Percentiles rank a stretch among this genome's conserved stretches.
Conservation (phyloP, 2,329 filamentous ascomycete species). For the Diaporthe destruens region DNA sequence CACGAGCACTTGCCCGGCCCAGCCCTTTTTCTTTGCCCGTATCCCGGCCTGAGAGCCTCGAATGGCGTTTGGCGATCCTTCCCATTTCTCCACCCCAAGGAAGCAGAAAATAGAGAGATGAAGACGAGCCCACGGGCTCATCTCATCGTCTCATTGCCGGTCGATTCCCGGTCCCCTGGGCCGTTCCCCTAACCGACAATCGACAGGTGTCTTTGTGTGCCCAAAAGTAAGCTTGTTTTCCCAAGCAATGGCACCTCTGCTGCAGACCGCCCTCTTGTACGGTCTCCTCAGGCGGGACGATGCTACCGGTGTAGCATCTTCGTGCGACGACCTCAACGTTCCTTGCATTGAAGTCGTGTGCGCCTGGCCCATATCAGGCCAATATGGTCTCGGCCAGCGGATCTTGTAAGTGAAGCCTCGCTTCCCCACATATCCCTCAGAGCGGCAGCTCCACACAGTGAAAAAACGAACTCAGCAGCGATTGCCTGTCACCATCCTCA, state of each 20-base stretch:
- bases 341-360: slow-evolving; percentile 61
- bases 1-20: slow-evolving; percentile 1
- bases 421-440: slow-evolving; percentile 14
- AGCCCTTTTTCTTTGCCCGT: not conserved
- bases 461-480: not conserved
- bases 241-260: slow-evolving; percentile 5
- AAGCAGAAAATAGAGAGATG: not conserved
- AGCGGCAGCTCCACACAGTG: not conserved
- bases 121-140: not conserved
- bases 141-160: not conserved
- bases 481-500: not conserved
- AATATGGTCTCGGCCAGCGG: slow-evolving; percentile 68
- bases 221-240: not conserved
- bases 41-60: not conserved
- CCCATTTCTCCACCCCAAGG: not conserved
- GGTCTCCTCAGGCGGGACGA: not conserved
- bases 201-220: not conserved
- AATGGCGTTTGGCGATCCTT: not conserved
- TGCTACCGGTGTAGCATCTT: slow-evolving; percentile 6
- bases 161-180: not conserved
- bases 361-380: slow-evolving; percentile 68
- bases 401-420: slow-evolving; percentile 57
- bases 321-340: not conserved
- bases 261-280: not conserved
- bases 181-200: not conserved